These are phyloP conservation scores for Cyclotella kingstonii DNA, from an alignment of 108 stramenopile genomes.

Conservation along the genomic window DNA sequence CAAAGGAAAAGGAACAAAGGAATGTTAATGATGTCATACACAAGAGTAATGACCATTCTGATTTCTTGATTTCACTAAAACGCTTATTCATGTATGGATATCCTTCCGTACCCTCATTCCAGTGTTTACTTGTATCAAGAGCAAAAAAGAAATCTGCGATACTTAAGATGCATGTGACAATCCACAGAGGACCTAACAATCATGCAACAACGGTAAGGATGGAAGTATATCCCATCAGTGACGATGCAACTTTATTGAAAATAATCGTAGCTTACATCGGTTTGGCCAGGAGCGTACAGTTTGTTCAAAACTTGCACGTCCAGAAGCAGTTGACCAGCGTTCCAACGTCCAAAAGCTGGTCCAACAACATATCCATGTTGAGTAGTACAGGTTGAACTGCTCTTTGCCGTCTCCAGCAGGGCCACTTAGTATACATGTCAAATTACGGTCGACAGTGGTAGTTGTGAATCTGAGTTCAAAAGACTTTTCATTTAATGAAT, in stretches of 20 bases:
- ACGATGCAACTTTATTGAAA: too few species aligned
- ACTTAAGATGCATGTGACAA: constrained; percentile 49
- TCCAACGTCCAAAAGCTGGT: constrained; percentile 53
- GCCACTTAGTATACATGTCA: constrained; percentile 13
- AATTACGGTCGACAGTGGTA: too few species aligned
- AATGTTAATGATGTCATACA: constrained; percentile 46
- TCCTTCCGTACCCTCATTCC: constrained; percentile 11
- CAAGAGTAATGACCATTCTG: constrained; percentile 52
- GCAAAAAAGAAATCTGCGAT: constrained; percentile 60
- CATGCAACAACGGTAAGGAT: too few species aligned
- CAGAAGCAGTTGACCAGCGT: constrained; percentile 52
- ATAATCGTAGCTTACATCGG: constrained; percentile 27
- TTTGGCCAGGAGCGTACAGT: constrained; percentile 64
- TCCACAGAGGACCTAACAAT: constrained; percentile 57
- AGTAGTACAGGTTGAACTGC: constrained; percentile 72
- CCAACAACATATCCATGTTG: constrained; percentile 57
- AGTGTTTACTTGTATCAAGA: constrained; percentile 47
- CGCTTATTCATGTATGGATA: constrained; percentile 8
- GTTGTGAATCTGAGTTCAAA: too few species aligned
- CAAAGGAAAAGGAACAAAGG: constrained; percentile 42
- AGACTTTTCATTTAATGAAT: neutral
- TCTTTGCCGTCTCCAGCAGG: constrained; percentile 74
- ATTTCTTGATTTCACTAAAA: constrained; percentile 25
- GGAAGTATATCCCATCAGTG: too few species aligned
- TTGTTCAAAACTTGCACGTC: constrained; percentile 20